Conservation (phyloP, 2,329 filamentous ascomycete species). For the Pseudogymnoascus verrucosus region DNA sequence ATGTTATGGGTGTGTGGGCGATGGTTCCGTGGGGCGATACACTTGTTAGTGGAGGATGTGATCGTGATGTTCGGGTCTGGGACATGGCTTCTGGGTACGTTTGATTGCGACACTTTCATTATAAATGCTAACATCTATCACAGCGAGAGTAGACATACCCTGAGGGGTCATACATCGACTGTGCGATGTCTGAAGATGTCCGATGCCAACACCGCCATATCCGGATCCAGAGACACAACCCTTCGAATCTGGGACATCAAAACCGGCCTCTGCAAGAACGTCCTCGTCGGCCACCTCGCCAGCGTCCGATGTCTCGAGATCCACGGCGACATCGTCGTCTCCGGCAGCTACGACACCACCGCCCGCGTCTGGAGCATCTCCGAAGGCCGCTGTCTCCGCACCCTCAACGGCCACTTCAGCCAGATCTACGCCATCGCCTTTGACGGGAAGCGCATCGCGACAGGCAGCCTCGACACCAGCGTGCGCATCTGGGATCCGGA, state of each 20-base stretch:
- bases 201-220: constrained; percentile 87
- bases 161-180: constrained; percentile 92
- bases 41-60: constrained; percentile 90
- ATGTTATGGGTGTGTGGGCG: constrained; percentile 99
- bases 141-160: constrained; percentile 68
- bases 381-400: constrained; percentile 84
- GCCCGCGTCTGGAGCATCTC: constrained; percentile 97
- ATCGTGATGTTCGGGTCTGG: constrained; percentile 95
- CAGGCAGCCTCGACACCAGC: constrained; percentile 91
- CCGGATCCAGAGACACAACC: constrained; percentile 90
- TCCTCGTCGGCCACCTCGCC: constrained; percentile 89
- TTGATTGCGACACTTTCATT: constrained; percentile 19
- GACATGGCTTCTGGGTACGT: constrained; percentile 84
- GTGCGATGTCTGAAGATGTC: constrained; percentile 98
- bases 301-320: constrained; percentile 94
- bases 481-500: constrained; percentile 93
- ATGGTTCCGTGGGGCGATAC: constrained; percentile 98
- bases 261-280: constrained; percentile 80
- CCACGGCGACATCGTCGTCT: constrained; percentile 94
- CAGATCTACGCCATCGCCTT: constrained; percentile 99
- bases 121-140: constrained; percentile 23
- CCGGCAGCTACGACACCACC: constrained; percentile 94
- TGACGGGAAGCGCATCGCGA: constrained; percentile 87
- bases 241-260: constrained; percentile 91
- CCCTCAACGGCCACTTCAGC: constrained; percentile 88